Percentiles rank a stretch among this genome's conserved stretches.
Evolutionary conservation across 208 protist genomes (phyloP).

Genomic region (Crithidia expoeki): DNA sequence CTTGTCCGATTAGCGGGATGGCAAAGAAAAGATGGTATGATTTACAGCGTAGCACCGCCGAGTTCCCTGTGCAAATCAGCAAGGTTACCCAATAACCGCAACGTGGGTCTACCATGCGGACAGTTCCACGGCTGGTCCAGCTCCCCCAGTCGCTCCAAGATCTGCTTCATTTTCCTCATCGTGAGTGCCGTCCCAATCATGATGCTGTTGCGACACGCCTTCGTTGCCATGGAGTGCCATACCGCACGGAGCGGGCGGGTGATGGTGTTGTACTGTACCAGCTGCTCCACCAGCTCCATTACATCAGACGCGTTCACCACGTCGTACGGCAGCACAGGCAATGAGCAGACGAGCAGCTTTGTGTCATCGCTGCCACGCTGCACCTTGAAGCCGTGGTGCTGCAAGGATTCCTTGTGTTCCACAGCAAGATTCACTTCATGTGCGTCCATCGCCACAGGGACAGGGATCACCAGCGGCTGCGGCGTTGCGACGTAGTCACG

Average conservation of each 20-base stretch:
- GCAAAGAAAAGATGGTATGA: too few relatives aligned
- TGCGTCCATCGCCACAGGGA: slow-evolving; percentile 71
- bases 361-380: slow-evolving; percentile 50
- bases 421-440: slow-evolving; percentile 83
- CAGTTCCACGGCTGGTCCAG: slow-evolving; percentile 95
- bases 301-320: slow-evolving; percentile 86
- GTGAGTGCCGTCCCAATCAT: slow-evolving; percentile 93
- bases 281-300: slow-evolving; percentile 84
- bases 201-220: slow-evolving; percentile 92
- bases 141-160: slow-evolving; percentile 71
- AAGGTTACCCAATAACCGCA: slow-evolving; percentile 70
- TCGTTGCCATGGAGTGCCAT: slow-evolving; percentile 92
- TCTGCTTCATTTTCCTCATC: slow-evolving; percentile 71
- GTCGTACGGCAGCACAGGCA: slow-evolving; percentile 89
- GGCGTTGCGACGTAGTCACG: slow-evolving; percentile 62
- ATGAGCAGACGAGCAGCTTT: slow-evolving; percentile 69
- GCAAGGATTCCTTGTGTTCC: slow-evolving; percentile 64
- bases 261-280: slow-evolving; percentile 69
- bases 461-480: slow-evolving; percentile 83
- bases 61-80: slow-evolving; percentile 19
- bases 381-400: slow-evolving; percentile 91
- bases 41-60: background rate
- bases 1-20: too few relatives aligned
- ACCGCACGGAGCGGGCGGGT: slow-evolving; percentile 74
- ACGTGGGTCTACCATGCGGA: slow-evolving; percentile 94